Evolutionary conservation across 169 alveolate species (phyloP), one percentile per base, ranked within the genome.

Genomic region (Plasmodium gonderi): DNA sequence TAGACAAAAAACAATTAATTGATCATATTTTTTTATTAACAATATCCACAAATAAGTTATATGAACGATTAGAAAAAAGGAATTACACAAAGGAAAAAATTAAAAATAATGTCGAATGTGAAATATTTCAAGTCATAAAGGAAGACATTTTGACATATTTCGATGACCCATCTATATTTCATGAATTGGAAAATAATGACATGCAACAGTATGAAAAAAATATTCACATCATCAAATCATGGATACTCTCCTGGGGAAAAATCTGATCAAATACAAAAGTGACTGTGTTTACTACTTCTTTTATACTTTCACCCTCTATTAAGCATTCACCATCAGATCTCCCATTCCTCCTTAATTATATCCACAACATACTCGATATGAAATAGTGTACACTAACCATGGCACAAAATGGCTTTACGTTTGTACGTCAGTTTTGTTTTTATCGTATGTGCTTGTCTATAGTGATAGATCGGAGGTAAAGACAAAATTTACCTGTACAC

Each of bases 51-150:
- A 67, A 64, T 44, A 44, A 26, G 45, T 81, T 81, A 36, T 81
- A 81, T 42, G 72, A 90, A 51, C 93, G 97, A 4, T 74, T 95
- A 65, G 92, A 92, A 68, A 90, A 89, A 5, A 93, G 97, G 36
- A 90, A 92, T 23, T 95, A 95, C 80, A 26, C 60, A 0, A 78
- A 95, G 51, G 67, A 47, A 29, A 95, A 95, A 94, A 92, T 95
- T 23, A 90, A 90, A 31, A 76, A 77, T 51, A 95, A 95, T 93
- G 67, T 95, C 9, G 95, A 95, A 87, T 93, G 95, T 29, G 97
- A 95, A 89, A 95, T 95, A 45, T 94, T 95, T 79, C 94, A 95
- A 75, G 95, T 90, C n/a, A 82, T 90, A 51, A 90, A 92, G 31
- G 93, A 91, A 64, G 96, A 95, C 38, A 91, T 95, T 9, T 54